Base-by-base conservation (phyloP, 2,329 filamentous ascomycete species). In the Zasmidium citrigriseum region DNA sequence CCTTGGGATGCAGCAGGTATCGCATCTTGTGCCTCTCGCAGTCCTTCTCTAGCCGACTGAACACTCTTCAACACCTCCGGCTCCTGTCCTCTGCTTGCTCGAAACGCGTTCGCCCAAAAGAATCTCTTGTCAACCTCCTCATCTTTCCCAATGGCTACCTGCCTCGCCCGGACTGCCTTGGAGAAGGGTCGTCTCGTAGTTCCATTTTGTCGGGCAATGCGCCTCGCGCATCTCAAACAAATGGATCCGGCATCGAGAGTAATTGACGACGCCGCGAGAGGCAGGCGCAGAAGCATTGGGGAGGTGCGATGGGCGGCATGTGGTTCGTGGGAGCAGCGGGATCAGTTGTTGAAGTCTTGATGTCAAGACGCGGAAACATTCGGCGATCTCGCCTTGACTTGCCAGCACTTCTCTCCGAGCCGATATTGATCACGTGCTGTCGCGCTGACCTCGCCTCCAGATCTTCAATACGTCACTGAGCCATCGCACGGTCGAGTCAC, bases 81-180 rank as follows among this genome's bases (percentile, higher is more conserved):
- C 34, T 52, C 51, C 47, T 55, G 46, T 50, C 25, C 22, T 53
- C 57, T 54, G 38, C 47, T 52, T 54, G 47, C 10, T 16, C 57
- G 58, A 38, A 68, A 68, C 25, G 67, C 68, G 66, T 74, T 73
- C 41, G 70, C 69, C 68, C 69, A 71, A 63, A 74, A 73, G 58
- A 73, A 74, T 29, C 56, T 67, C 54, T 63, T 64, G 45, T 71
- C 69, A 14, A 73, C 59, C 25, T 67, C 62, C 46, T 70, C 64
- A 46, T 63, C 62, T 52, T 58, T 64, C 24, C 66, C 57, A 4
- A 54, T 59, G 7, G 66, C 67, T 2, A 65, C 58, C 46, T 69
- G 67, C 46, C 59, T 59, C n/a, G 59, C 53, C 38, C 63, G 48
- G 20, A 64, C 41, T 12, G 59, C 57, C 34, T 53, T 59, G 22